Evolutionary conservation across 192 early-diverging fungal species (phyloP).

Genomic region (Backusella morwellensis): DNA sequence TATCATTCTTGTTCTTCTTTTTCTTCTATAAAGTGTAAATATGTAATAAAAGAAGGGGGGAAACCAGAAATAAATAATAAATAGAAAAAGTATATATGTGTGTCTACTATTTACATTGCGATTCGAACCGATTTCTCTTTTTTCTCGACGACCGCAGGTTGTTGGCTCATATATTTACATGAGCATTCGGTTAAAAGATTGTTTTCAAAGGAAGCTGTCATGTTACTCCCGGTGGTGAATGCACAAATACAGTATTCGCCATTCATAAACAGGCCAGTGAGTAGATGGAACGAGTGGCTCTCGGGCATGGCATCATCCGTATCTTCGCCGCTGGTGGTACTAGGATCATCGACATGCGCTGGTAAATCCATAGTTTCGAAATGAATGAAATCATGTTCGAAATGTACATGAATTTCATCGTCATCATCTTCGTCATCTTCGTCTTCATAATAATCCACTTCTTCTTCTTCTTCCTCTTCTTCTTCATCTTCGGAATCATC

Average conservation of each 20-base stretch:
- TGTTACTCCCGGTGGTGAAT: neutral
- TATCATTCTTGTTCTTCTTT: neutral
- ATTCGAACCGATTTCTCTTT: constrained; percentile 20
- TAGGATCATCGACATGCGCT: neutral
- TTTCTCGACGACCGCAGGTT: neutral
- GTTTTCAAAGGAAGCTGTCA: neutral
- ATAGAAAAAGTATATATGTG: neutral
- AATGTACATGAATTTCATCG: neutral
- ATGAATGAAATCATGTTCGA: neutral
- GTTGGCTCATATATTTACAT: neutral
- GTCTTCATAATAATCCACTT: neutral
- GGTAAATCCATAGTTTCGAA: neutral
- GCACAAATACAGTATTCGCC: constrained; percentile 10
- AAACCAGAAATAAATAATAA: neutral
- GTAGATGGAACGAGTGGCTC: neutral
- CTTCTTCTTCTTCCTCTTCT: neutral
- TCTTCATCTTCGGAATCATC: constrained; percentile 22
- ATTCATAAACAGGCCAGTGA: neutral
- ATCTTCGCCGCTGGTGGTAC: neutral
- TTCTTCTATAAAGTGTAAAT: neutral
- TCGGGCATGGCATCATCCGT: constrained; percentile 5
- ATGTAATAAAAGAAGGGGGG: neutral
- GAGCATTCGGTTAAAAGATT: neutral
- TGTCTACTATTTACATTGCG: constrained; percentile 17
- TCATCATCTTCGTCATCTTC: constrained; percentile 7